These are phyloP conservation scores for Verticillium alfalfae DNA, from an alignment of 2,329 filamentous ascomycete species.

Conservation along the genomic window DNA sequence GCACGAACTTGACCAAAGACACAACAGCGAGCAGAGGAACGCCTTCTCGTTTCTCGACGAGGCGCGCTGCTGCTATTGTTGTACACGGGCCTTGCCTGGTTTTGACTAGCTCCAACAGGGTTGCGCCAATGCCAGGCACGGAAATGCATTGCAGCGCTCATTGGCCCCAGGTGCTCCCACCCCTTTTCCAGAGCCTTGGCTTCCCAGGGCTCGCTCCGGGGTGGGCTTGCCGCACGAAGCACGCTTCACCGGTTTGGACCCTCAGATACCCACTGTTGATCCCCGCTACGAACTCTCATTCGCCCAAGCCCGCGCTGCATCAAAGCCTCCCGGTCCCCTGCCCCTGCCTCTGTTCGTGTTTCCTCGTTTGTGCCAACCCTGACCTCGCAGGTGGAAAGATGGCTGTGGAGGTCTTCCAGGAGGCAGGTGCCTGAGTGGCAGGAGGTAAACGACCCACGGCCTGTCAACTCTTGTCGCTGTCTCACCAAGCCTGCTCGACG, in stretches of 20 bases:
- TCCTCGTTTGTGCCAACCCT: background rate
- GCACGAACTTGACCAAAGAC: background rate
- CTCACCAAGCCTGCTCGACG: background rate
- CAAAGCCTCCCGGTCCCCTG: background rate
- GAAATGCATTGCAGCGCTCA: background rate
- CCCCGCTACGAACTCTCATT: background rate
- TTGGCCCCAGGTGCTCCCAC: background rate
- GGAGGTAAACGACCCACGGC: background rate
- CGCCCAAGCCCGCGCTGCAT: background rate
- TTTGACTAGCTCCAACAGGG: background rate
- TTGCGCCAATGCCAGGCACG: conserved; percentile 3
- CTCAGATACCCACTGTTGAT: background rate
- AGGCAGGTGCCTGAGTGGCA: background rate
- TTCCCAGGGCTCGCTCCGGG: background rate
- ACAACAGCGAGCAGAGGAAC: background rate
- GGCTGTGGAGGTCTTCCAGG: background rate
- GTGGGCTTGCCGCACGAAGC: background rate
- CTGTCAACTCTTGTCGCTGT: background rate
- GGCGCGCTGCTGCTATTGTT: background rate
- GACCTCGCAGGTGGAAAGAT: background rate
- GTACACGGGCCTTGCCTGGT: background rate
- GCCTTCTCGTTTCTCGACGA: background rate
- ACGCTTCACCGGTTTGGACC: background rate
- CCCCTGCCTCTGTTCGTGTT: background rate
- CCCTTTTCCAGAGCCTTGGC: background rate